Conservation (phyloP, 192 early-diverging fungal species). For the Coemansia aciculifera region DNA sequence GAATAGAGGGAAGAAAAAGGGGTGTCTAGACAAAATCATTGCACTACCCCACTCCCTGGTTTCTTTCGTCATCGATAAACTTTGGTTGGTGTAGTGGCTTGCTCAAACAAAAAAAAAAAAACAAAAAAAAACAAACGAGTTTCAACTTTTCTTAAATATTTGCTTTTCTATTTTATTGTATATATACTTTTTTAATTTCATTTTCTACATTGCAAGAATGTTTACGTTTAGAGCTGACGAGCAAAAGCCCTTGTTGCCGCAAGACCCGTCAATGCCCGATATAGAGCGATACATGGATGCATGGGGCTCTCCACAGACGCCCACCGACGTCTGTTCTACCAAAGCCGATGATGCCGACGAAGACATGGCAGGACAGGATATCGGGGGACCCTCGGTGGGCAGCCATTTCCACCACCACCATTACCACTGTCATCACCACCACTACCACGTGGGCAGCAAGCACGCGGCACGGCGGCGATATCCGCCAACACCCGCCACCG, state of each 20-base stretch:
- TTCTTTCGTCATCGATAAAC: background rate
- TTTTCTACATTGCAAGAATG: background rate
- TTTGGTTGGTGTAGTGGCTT: background rate
- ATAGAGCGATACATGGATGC: conserved; percentile 12
- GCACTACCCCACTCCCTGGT: too few species aligned
- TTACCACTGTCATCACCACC: conserved; percentile 28
- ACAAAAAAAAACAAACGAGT: background rate
- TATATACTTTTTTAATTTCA: background rate
- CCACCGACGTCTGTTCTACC: background rate
- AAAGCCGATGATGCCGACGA: conserved; percentile 12
- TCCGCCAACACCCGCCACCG: background rate
- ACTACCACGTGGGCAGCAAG: conserved; percentile 13
- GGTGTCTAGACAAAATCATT: background rate
- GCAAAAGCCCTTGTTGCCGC: background rate
- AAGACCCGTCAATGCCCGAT: background rate
- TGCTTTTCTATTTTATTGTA: background rate
- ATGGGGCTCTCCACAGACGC: conserved; percentile 27
- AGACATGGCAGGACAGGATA: background rate
- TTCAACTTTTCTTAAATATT: background rate
- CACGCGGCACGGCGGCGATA: conserved; percentile 18
- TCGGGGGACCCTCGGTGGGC: background rate
- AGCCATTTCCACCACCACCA: conserved; percentile 40
- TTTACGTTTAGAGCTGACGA: conserved; percentile 11
- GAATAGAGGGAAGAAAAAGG: background rate
- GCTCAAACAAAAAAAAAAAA: background rate